Evolutionary conservation across 768 basidiomycete genomes (phyloP).

Genomic region (Clitopilus hobsonii): DNA sequence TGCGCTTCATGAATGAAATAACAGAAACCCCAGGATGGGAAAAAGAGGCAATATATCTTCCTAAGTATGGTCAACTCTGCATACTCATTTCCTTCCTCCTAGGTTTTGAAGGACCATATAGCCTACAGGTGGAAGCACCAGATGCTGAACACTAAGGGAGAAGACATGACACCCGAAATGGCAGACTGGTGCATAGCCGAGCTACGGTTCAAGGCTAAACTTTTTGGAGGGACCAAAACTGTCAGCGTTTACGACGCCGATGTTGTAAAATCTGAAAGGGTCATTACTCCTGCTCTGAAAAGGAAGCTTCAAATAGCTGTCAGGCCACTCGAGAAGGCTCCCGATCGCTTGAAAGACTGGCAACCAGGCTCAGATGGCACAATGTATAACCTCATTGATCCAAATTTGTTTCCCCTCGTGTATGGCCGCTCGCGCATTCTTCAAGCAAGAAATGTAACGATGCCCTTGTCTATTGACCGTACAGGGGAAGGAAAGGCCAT

Average conservation of each 20-base stretch:
- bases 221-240: slow-evolving; percentile 10
- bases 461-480: slow-evolving; percentile 8
- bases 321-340: slow-evolving; percentile 25
- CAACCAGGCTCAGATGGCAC: slow-evolving; percentile 33
- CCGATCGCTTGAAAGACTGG: slow-evolving; percentile 30
- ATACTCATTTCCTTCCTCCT: not conserved
- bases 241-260: slow-evolving; percentile 15
- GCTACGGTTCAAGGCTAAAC: slow-evolving; percentile 14
- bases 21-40: slow-evolving; percentile 15
- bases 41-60: slow-evolving; percentile 10
- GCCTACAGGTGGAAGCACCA: slow-evolving; percentile 11
- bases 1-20: slow-evolving; percentile 13
- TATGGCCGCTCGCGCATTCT: slow-evolving; percentile 21
- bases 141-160: slow-evolving; percentile 1
- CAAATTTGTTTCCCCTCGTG: slow-evolving; percentile 29
- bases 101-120: slow-evolving; percentile 14
- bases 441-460: slow-evolving; percentile 1
- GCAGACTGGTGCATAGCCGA: slow-evolving; percentile 18
- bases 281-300: slow-evolving; percentile 14
- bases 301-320: slow-evolving; percentile 11
- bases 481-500: slow-evolving; percentile 10
- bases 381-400: slow-evolving; percentile 37
- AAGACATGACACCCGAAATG: slow-evolving; percentile 12
- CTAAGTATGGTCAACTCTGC: too few species aligned
- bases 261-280: slow-evolving; percentile 21